Conservation (phyloP, 2,329 filamentous ascomycete genomes). For the Juglanconis oblonga region DNA sequence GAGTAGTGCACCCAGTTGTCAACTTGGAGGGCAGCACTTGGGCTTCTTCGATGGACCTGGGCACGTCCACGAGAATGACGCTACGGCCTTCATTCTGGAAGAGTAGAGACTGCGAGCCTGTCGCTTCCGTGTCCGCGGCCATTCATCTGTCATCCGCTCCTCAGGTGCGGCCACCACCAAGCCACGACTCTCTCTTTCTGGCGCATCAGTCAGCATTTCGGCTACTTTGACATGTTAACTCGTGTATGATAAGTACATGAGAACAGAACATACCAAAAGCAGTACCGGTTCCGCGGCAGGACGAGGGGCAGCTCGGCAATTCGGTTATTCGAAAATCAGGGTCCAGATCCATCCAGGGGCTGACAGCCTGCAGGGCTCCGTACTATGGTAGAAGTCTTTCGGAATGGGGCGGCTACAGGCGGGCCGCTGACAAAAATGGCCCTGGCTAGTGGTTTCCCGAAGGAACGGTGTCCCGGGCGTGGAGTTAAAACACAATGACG, state of each 20-base stretch:
- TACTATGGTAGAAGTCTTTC: not conserved
- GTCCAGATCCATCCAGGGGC: not conserved
- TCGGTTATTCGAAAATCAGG: not conserved
- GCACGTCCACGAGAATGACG: conserved; percentile 65
- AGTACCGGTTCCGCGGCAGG: not conserved
- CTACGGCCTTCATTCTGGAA: conserved; percentile 50
- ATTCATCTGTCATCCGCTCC: not conserved
- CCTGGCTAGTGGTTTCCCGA: conserved; percentile 4
- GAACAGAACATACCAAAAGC: not conserved
- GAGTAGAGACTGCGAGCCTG: conserved; percentile 39
- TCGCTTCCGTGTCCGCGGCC: not conserved
- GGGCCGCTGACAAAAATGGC: conserved; percentile 14
- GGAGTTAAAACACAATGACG: conserved; percentile 11
- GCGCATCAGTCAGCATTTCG: not conserved
- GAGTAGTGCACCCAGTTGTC: not conserved
- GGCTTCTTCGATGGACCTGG: conserved; percentile 64
- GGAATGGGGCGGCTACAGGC: conserved; percentile 1
- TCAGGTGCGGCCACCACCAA: not conserved
- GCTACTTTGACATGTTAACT: not conserved
- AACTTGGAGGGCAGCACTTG: conserved; percentile 46
- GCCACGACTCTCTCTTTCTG: not conserved
- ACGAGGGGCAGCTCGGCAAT: conserved; percentile 3
- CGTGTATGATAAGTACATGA: too few species aligned
- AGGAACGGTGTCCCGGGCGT: not conserved
- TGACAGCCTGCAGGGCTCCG: not conserved